Evolutionary conservation across 345 rosid genomes (phyloP), one percentile per base, ranked within the genome.

Genomic region (Geranium brycei): DNA sequence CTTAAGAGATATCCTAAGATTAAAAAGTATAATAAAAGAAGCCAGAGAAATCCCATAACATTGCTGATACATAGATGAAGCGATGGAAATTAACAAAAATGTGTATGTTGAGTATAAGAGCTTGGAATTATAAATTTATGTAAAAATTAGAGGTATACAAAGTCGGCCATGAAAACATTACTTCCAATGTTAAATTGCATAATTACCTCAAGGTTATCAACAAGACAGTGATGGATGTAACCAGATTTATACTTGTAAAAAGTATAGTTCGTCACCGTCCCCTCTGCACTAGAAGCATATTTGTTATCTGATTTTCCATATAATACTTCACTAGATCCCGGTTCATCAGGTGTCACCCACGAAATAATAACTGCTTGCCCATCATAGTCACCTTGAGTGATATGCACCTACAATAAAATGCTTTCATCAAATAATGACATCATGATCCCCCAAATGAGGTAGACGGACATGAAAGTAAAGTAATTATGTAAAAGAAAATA

Each of bases 381-480:
- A 66, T 85, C 81, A 68, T 90, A 88, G 69, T 93, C 95, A 64
- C 96, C 97, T 82, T 93, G 99, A 17, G 96, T 90, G 62, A 93
- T 88, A 76, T 77, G 99, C 31, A 93, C 96, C 96, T 88, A 62
- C 38, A 58, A 14, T 17, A 41, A 31, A 47, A 31, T 63, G 57
- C 16, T 60, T 18, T 31, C 30, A 31, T 18, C 17, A 61, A 60
- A 60, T 28, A 61, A 55, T 38, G n/a, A 68, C 40, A 51, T 57
- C 28, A 58, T 58, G 30, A 57, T 12, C 57, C 40, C 3, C 31
- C n/a, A 19, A 47, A 13, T 3, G 53, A 47, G 14, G 15, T 8
- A 47, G 53, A 47, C 53, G 11, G 53, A 47, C 15, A 13, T 47
- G 53, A 13, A 47, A 47, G 12, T 47, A 47, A 47, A 47, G 13